Percentiles rank a stretch among this genome's conserved stretches.
Evolutionary conservation across 2,329 filamentous ascomycete genomes (phyloP).

Genomic region (Trichoderma breve): DNA sequence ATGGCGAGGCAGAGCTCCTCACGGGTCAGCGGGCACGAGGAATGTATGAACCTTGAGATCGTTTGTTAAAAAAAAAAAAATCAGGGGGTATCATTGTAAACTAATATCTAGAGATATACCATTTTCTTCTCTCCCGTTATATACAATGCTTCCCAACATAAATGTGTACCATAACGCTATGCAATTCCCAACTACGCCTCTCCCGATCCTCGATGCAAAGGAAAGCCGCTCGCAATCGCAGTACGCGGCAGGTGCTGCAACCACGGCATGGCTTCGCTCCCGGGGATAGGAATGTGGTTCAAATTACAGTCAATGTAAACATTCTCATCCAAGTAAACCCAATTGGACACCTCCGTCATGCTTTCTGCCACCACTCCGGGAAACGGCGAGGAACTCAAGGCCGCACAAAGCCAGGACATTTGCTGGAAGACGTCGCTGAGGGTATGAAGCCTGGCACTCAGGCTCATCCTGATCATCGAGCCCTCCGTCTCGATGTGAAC

Average conservation of each 20-base stretch:
- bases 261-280: conserved; percentile 30
- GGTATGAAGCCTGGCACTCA: conserved; percentile 36
- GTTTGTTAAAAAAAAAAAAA: neutral
- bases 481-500: conserved; percentile 38
- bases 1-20: conserved; percentile 53
- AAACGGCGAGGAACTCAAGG: conserved; percentile 37
- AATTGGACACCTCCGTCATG: conserved; percentile 32
- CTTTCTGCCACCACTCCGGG: conserved; percentile 33
- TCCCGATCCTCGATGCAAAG: conserved; percentile 16
- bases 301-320: conserved; percentile 37
- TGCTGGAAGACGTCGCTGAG: conserved; percentile 39
- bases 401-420: conserved; percentile 39
- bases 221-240: conserved; percentile 37
- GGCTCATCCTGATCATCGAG: conserved; percentile 32
- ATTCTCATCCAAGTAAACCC: conserved; percentile 34
- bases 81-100: conserved; percentile 21
- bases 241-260: conserved; percentile 32
- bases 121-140: neutral
- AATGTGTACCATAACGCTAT: neutral
- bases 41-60: conserved; percentile 49
- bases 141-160: neutral
- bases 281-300: conserved; percentile 32
- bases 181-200: neutral
- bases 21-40: conserved; percentile 51
- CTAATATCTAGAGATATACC: conserved; percentile 15